Base-by-base conservation (phyloP, 345 rosid species). In the Excoecaria agallocha region DNA sequence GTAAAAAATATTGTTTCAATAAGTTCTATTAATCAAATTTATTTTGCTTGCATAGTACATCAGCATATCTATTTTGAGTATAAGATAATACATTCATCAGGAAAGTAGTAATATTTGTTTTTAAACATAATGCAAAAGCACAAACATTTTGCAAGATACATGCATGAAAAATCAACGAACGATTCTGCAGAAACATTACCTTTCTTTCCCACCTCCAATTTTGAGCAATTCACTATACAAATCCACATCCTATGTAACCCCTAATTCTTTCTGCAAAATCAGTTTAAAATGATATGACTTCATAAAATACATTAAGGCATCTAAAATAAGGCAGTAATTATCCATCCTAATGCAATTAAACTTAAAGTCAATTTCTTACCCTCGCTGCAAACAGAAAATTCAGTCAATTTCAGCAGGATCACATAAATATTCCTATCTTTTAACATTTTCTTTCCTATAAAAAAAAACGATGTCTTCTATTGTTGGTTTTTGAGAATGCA, bases 131-230 rank as follows among this genome's bases (percentile, higher is more conserved):
- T n/a, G n/a, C n/a, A n/a, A n/a, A n/a, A n/a, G n/a, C n/a, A 70
- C 9, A 4, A 25, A 70, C 12, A 70, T 20, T n/a, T 24, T n/a
- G 3, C n/a, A 46, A 22, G 3, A 69, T 19, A 12, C 16, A 12
- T 37, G 56, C 12, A 55, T 12, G 56, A 73, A 30, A 75, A 67
- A 43, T 8, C 37, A 41, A 0, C 2, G 50, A 64, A 22, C 16
- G 39, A 12, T 1, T 16, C 8, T 46, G 1, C 1, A 35, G 50
- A 39, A 35, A 12, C 54, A 38, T 48, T 79, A 91, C 96, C 98
- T 89, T 81, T 94, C 97, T 82, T 94, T 94, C 10, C 98, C 97
- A 64, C 98, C 98, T 6, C 97, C 97, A 76, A 94, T 92, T 86
- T 94, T 94, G 76, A 94, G 90, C 76, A 94, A 82, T 69, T 94